Conservation (phyloP, 2,329 filamentous ascomycete genomes). For the Cryoendolithus antarcticus region DNA sequence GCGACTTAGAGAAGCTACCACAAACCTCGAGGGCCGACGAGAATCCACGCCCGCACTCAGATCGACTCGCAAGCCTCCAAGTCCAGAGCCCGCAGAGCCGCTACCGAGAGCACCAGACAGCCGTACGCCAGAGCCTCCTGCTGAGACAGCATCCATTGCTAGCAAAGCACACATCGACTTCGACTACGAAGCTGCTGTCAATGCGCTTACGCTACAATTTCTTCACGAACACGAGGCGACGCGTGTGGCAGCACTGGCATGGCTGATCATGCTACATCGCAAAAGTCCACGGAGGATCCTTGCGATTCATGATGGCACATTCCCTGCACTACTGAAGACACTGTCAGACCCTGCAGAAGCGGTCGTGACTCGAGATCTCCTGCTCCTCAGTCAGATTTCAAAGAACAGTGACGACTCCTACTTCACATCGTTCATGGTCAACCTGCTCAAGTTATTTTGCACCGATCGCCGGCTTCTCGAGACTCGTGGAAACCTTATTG, state of each 20-base stretch:
- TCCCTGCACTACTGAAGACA: conserved; percentile 89
- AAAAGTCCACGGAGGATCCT: conserved; percentile 82
- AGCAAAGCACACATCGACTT: conserved; percentile 52
- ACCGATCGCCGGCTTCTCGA: conserved; percentile 86
- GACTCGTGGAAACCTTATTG: conserved; percentile 88
- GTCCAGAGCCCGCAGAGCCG: conserved; percentile 12
- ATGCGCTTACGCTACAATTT: conserved; percentile 82
- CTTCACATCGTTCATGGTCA: conserved; percentile 97
- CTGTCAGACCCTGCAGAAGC: conserved; percentile 90
- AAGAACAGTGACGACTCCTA: conserved; percentile 94
- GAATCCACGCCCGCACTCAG: conserved; percentile 5
- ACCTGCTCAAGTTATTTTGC: conserved; percentile 85
- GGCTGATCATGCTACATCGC: conserved; percentile 94
- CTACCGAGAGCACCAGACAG: conserved; percentile 14
- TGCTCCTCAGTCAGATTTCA: conserved; percentile 90
- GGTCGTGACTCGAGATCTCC: conserved; percentile 87
- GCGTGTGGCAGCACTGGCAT: conserved; percentile 81
- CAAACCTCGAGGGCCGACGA: not conserved
- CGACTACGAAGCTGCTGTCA: conserved; percentile 93
- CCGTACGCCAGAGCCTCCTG: conserved; percentile 17
- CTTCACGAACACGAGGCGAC: conserved; percentile 95
- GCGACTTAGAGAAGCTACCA: too few species aligned
- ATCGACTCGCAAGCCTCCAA: conserved; percentile 12
- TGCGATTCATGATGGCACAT: conserved; percentile 93
- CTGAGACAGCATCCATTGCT: conserved; percentile 11